Percentiles rank a stretch among this genome's conserved stretches.
These are phyloP conservation scores for Coemansia erecta DNA, from an alignment of 192 early-diverging fungal species.

Conservation along the genomic window DNA sequence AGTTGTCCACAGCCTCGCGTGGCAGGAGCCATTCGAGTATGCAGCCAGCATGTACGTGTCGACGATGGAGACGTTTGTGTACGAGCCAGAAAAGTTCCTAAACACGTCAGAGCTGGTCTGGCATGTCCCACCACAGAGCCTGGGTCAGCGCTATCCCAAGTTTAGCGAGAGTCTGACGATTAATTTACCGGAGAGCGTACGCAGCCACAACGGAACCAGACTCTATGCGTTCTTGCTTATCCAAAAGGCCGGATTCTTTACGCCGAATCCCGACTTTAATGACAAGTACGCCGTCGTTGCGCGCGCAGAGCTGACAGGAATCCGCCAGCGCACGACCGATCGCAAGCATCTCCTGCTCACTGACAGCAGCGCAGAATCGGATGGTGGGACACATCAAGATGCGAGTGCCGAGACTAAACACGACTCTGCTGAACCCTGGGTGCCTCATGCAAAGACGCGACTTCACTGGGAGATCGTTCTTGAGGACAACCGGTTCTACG, in stretches of 20 bases:
- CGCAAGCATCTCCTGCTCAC: conserved; percentile 29
- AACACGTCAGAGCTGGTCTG: conserved; percentile 32
- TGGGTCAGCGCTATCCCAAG: conserved; percentile 22
- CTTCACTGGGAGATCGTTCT: conserved; percentile 49
- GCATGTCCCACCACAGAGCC: conserved; percentile 29
- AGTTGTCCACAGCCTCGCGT: conserved; percentile 27
- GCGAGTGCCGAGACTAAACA: not conserved
- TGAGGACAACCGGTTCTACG: conserved; percentile 40
- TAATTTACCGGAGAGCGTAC: conserved; percentile 16
- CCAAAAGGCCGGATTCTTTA: conserved; percentile 19
- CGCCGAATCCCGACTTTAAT: conserved; percentile 13
- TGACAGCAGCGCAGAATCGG: not conserved
- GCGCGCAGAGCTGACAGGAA: conserved; percentile 19
- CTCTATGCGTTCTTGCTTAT: conserved; percentile 46
- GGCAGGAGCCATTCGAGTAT: conserved; percentile 47
- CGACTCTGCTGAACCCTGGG: conserved; percentile 18
- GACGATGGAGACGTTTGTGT: conserved; percentile 12
- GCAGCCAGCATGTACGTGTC: conserved; percentile 43
- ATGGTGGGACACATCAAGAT: not conserved
- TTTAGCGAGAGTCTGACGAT: conserved; percentile 17
- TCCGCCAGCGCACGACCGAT: conserved; percentile 20
- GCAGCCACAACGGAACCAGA: conserved; percentile 17
- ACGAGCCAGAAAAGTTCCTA: conserved; percentile 18
- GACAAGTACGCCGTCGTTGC: conserved; percentile 30
- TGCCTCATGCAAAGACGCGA: conserved; percentile 48